Evolutionary conservation across 176 grass and related monocot genomes (phyloP), one percentile per base, ranked within the genome.

Genomic region (Triticum aestivum): DNA sequence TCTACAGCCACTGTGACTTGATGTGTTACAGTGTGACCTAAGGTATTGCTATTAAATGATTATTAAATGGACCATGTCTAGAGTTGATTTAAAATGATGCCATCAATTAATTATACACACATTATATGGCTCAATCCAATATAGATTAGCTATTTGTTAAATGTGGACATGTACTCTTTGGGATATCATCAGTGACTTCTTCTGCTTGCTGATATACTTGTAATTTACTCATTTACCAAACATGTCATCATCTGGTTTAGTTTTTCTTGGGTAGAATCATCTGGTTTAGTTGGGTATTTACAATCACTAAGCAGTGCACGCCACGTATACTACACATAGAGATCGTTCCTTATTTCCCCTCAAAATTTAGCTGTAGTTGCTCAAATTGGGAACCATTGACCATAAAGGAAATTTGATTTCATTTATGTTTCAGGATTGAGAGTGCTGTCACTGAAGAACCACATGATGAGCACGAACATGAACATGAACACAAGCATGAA

Each of bases 391-490:
- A 61, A 38, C 9, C 4, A 5, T 3, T 80, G 26, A n/a, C 10
- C n/a, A 80, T 69, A 73, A 56, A 38, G 7, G n/a, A 35, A 86
- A 75, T 61, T 76, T 1, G 26, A 51, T 82, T 63, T 77, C 79
- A 6, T 82, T 83, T 30, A 15, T 71, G 6, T 88, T 88, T 69
- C 93, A 98, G 97, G 90, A 98, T 98, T 69, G 97, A 98, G 87
- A 98, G 93, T 88, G 85, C 88, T 85, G 97, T 98, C 33, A 81
- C 78, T 81, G 96, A 98, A 85, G 87, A 75, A 18, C 89, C 91
- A 79, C 86, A 89, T 74, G 93, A 95, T 75, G 93, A 95, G 20
- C 91, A 90, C 9, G 11, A 71, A 5, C 68, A 72, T n/a, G 42
- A 51, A 2, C 73, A 75, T 18, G 77, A 79, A 0, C 86, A 92